These are phyloP conservation scores for Bipolaris bicolor DNA, from an alignment of 2,329 filamentous ascomycete genomes.

Conservation along the genomic window DNA sequence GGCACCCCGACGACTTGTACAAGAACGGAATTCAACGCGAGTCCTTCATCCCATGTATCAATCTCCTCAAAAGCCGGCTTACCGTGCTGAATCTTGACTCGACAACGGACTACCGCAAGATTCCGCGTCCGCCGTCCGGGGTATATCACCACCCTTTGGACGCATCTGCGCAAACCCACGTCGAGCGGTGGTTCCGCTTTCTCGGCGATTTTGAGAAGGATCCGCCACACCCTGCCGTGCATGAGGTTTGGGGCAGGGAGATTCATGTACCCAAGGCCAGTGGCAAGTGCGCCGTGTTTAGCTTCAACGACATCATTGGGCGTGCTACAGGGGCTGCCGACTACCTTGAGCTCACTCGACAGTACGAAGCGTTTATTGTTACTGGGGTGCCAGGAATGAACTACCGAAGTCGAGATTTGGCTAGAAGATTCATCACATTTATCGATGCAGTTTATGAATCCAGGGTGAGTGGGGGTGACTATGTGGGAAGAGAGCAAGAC, in stretches of 20 bases:
- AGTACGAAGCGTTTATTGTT: slow-evolving; percentile 91
- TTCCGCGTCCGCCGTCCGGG: slow-evolving; percentile 87
- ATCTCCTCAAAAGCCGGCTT: slow-evolving; percentile 82
- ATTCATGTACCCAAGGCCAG: slow-evolving; percentile 87
- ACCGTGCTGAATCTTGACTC: slow-evolving; percentile 95
- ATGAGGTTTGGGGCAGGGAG: slow-evolving; percentile 90
- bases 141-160: slow-evolving; percentile 94
- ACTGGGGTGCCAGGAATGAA: slow-evolving; percentile 94
- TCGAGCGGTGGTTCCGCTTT: slow-evolving; percentile 94
- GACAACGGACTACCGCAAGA: slow-evolving; percentile 95
- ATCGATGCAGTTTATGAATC: slow-evolving; percentile 94
- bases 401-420: slow-evolving; percentile 81
- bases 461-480: slow-evolving; percentile 50
- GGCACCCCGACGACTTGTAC: slow-evolving; percentile 95
- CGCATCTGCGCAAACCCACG: slow-evolving; percentile 75
- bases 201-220: slow-evolving; percentile 80
- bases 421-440: slow-evolving; percentile 93
- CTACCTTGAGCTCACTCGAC: slow-evolving; percentile 88
- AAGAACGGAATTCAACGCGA: slow-evolving; percentile 97
- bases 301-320: slow-evolving; percentile 89
- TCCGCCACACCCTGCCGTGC: slow-evolving; percentile 77
- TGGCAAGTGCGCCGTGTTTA: slow-evolving; percentile 87
- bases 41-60: slow-evolving; percentile 94
- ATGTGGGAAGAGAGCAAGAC: not conserved
- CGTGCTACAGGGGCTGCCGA: slow-evolving; percentile 89